Conservation (phyloP, 345 rosid genomes). For the Acer yangbiense region DNA sequence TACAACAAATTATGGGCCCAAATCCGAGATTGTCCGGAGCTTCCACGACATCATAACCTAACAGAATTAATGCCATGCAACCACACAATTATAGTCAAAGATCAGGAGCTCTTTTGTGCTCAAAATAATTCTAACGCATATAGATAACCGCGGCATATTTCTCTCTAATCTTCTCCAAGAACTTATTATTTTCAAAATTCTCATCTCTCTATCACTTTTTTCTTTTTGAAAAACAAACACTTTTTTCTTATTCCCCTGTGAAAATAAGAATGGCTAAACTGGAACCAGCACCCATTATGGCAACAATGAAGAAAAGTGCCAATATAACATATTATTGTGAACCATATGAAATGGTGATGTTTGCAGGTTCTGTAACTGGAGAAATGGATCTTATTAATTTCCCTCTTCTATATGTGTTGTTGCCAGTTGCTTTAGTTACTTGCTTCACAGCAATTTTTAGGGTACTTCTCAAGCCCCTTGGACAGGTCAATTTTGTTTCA, state of each 20-base stretch:
- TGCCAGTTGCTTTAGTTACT: constrained; percentile 34
- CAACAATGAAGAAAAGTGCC: background rate
- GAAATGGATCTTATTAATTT: constrained; percentile 1
- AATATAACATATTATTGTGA: background rate
- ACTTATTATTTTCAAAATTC: background rate
- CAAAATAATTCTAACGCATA: background rate
- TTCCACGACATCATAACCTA: background rate
- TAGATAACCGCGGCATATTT: background rate
- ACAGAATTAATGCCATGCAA: background rate
- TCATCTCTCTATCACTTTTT: background rate
- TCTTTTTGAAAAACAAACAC: background rate
- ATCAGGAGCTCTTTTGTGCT: background rate
- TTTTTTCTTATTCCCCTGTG: background rate
- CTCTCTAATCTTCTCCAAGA: background rate
- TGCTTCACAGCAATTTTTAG: constrained; percentile 26
- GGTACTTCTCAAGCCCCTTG: constrained; percentile 34
- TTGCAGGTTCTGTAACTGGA: constrained; percentile 6
- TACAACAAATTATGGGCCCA: too few species aligned
- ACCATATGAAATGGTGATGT: background rate
- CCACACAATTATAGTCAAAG: background rate
- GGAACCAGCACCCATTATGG: background rate
- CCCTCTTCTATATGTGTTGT: constrained; percentile 28
- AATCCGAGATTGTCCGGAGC: too few species aligned
- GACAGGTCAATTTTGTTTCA: constrained; percentile 34
- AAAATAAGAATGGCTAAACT: background rate